These are phyloP conservation scores for Penicillium subrubescens DNA, from an alignment of 495 filamentous ascomycete genomes.

Conservation along the genomic window DNA sequence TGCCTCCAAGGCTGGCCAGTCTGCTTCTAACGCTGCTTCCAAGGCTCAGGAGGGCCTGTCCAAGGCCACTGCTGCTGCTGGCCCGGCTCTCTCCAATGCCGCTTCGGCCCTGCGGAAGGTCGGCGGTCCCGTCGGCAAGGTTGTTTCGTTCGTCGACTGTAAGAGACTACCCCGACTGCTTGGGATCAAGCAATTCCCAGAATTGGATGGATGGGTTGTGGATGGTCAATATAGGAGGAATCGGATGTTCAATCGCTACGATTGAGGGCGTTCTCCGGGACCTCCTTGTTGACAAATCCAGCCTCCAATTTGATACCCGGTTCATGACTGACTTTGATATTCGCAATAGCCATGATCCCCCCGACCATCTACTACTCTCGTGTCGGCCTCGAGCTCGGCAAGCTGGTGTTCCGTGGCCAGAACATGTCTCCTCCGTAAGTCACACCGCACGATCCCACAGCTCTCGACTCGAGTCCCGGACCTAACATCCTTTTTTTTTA, in stretches of 20 bases:
- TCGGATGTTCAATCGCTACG: slow-evolving; percentile 14
- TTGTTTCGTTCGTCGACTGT: slow-evolving; percentile 86
- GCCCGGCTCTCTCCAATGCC: slow-evolving; percentile 71
- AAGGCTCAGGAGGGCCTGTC: slow-evolving; percentile 88
- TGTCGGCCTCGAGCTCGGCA: slow-evolving; percentile 83
- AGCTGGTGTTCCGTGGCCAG: slow-evolving; percentile 83
- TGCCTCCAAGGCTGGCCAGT: slow-evolving; percentile 66
- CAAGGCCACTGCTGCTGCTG: slow-evolving; percentile 77
- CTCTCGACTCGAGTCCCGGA: background rate
- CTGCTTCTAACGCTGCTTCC: slow-evolving; percentile 63
- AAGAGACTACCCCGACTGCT: slow-evolving; percentile 43
- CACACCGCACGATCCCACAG: background rate
- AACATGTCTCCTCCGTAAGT: slow-evolving; percentile 95
- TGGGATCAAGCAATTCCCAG: background rate
- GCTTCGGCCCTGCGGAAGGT: slow-evolving; percentile 71
- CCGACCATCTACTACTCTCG: slow-evolving; percentile 85
- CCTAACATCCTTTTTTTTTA: slow-evolving; percentile 19
- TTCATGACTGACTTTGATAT: slow-evolving; percentile 32
- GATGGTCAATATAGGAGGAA: background rate
- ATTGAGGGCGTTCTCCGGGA: background rate
- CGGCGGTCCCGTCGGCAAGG: slow-evolving; percentile 80
- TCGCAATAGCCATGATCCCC: slow-evolving; percentile 75
- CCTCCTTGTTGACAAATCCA: slow-evolving; percentile 29
- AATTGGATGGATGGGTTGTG: slow-evolving; percentile 5
- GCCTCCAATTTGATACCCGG: slow-evolving; percentile 3